Conservation (phyloP, 192 early-diverging fungal genomes). For the Coemansia sp. region DNA sequence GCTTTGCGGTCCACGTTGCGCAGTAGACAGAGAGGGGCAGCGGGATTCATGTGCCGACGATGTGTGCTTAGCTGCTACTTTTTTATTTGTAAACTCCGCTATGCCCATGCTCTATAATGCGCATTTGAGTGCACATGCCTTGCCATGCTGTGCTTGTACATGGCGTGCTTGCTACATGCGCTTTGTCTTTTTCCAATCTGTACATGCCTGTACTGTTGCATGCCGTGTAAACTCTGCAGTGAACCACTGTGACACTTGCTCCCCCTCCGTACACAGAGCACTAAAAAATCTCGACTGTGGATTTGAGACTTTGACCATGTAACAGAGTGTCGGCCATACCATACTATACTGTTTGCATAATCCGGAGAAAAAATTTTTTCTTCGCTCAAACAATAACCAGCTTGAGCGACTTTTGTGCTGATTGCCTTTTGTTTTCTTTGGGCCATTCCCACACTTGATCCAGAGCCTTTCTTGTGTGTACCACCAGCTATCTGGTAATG, state of each 20-base stretch:
- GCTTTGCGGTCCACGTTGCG: neutral
- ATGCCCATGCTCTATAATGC: neutral
- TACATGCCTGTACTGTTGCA: neutral
- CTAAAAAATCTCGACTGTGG: neutral
- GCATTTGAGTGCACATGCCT: too few relatives aligned
- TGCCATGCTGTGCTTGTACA: too few relatives aligned
- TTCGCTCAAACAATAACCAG: too few relatives aligned
- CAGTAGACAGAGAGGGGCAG: neutral
- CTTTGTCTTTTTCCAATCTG: neutral
- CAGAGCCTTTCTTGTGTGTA: neutral
- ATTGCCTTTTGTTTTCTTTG: neutral
- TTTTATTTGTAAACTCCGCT: neutral
- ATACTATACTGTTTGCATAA: neutral
- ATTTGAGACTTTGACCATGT: neutral
- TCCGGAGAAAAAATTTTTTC: too few relatives aligned
- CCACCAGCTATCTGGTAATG: neutral
- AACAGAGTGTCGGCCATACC: neutral
- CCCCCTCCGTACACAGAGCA: neutral
- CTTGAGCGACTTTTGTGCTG: neutral
- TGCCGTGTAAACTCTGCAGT: neutral
- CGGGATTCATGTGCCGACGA: neutral
- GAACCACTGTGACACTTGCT: neutral
- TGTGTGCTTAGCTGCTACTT: neutral
- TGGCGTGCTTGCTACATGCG: neutral
- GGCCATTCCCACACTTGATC: neutral